Evolutionary conservation across 345 rosid species (phyloP).

Genomic region (Capsella bursapastoris): DNA sequence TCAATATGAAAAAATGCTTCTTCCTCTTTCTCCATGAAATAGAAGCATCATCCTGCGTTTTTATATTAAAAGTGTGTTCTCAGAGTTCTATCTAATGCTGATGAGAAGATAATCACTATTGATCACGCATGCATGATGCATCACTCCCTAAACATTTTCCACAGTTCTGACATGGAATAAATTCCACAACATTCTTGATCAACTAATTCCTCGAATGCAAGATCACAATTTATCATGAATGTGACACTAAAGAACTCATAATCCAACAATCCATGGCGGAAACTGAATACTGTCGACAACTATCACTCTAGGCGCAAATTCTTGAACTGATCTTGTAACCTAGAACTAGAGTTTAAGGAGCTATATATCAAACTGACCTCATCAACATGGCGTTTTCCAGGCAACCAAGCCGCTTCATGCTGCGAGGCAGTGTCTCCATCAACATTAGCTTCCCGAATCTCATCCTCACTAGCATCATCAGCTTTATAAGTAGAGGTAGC

Average conservation of each 20-base stretch:
- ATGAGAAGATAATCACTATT: constrained; percentile 2
- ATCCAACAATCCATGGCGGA: not conserved
- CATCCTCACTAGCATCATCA: constrained; percentile 60
- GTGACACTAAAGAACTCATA: not conserved
- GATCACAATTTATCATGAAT: not conserved
- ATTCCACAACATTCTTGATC: not conserved
- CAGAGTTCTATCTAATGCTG: constrained; percentile 1
- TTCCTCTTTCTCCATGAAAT: constrained; percentile 98
- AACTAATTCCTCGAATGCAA: not conserved
- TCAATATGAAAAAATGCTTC: constrained; percentile 95
- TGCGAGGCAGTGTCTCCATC: constrained; percentile 53
- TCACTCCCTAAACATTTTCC: not conserved
- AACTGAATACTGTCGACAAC: not conserved
- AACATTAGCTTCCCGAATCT: constrained; percentile 56
- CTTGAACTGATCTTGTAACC: not conserved
- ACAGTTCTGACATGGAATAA: not conserved
- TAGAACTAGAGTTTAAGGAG: not conserved
- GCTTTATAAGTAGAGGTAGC: constrained; percentile 51
- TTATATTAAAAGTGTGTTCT: constrained; percentile 44
- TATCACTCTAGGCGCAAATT: not conserved
- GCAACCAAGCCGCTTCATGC: constrained; percentile 62
- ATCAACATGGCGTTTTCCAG: constrained; percentile 82
- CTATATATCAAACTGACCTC: constrained; percentile 56
- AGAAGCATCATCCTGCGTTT: constrained; percentile 97
- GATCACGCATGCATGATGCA: not conserved